Percentiles rank a stretch among this genome's conserved stretches.
These are phyloP conservation scores for Syzygium oleosum DNA, from an alignment of 345 rosid species.

Conservation along the genomic window DNA sequence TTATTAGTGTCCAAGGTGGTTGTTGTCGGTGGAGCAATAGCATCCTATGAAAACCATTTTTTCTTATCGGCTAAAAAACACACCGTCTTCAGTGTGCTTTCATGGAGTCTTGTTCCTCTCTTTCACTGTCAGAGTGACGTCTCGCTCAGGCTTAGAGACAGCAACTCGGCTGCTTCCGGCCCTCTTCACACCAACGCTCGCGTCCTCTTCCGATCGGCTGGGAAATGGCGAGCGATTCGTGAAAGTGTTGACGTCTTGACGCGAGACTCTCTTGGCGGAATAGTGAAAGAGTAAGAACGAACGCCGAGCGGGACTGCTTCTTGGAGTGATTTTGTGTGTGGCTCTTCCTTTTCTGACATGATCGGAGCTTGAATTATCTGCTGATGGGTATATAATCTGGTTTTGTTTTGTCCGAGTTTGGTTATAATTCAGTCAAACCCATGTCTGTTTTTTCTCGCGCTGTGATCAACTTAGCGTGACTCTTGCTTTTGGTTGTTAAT, in stretches of 20 bases:
- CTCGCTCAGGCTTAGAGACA: neutral
- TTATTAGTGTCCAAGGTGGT: neutral
- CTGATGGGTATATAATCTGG: neutral
- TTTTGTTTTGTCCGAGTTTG: neutral
- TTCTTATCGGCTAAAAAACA: neutral
- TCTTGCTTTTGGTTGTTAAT: neutral
- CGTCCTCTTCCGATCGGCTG: neutral
- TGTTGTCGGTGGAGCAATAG: neutral
- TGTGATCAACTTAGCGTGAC: neutral
- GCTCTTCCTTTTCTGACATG: neutral
- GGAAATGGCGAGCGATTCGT: neutral
- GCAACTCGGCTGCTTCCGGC: neutral
- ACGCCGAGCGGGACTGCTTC: neutral
- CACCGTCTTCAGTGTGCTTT: neutral
- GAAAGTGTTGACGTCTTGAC: neutral
- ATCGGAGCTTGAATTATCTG: neutral
- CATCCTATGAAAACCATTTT: constrained; percentile 3
- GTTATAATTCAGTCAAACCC: neutral
- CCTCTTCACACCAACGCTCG: neutral
- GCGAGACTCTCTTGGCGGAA: neutral
- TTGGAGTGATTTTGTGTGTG: neutral
- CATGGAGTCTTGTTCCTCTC: neutral
- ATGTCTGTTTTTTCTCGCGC: neutral
- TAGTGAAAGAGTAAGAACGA: neutral
- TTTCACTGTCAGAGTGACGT: neutral